Base-by-base conservation (phyloP, 306 rosid species). In the Amphicarpaea edgeworthii region DNA sequence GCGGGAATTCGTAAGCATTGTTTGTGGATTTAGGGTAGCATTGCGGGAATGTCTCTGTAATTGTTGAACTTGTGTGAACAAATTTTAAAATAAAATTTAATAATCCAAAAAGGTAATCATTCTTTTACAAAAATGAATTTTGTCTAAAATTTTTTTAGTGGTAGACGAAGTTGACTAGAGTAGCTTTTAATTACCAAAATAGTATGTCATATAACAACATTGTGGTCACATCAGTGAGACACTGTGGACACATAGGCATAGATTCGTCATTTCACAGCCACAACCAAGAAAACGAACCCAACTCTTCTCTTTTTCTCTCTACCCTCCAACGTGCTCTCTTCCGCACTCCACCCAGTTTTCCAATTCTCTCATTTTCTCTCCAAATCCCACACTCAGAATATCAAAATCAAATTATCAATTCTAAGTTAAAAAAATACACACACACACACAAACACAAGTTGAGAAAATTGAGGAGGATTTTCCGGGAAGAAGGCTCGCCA, bases 401-500 rank as follows among this genome's bases (percentile, higher is more conserved):
- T 9, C 30, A 53, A 9, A 20, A 34, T 0, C 9, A 47, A 5
- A 16, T 0, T 8, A 6, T 26, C 19, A 15, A 32, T 23, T 32
- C 0, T 7, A 8, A 24, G 1, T n/a, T 1, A 4, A 3, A 0
- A 57, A 14, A 12, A 3, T n/a, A n/a, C n/a, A 58, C n/a, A 5
- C 5, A 5, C 3, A 26, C 30, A 28, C 32, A 28, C 32, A 28
- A 6, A 30, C 37, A 30, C 37, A 59, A 28, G 3, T 1, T 8
- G 37, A 76, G 34, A 62, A 61, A 76, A 54, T 49, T 41, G 45
- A 30, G 40, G 3, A 54, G 40, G 3, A 54, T 34, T 69, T 79
- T 68, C 83, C 88, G 76, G 76, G 71, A 62, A n/a, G 32, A 62
- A n/a, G 11, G 1, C n/a, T 50, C 30, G 66, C 24, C 85, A 74